These are phyloP conservation scores for Phytopythium montanum DNA, from an alignment of 352 stramenopile genomes.

Conservation along the genomic window DNA sequence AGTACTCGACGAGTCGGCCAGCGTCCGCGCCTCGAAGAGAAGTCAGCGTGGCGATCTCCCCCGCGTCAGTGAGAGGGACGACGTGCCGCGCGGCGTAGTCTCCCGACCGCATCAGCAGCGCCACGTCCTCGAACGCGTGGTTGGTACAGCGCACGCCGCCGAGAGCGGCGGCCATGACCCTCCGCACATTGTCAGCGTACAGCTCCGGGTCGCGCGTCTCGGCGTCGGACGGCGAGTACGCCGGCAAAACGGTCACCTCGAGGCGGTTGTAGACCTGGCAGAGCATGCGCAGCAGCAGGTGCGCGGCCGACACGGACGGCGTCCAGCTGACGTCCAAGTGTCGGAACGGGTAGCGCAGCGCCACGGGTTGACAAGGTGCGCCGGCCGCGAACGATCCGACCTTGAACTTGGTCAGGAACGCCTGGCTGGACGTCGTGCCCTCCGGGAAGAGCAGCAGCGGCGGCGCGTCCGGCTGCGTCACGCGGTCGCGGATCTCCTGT, in stretches of 20 bases:
- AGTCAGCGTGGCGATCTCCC: slow-evolving; percentile 50
- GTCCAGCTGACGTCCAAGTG: slow-evolving; percentile 78
- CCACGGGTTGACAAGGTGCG: slow-evolving; percentile 51
- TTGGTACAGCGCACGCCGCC: slow-evolving; percentile 51
- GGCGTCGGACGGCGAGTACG: slow-evolving; percentile 40
- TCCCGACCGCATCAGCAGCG: slow-evolving; percentile 50
- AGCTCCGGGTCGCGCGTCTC: slow-evolving; percentile 41
- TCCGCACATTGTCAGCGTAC: slow-evolving; percentile 59
- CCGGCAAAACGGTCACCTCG: slow-evolving; percentile 51
- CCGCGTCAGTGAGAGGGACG: slow-evolving; percentile 48
- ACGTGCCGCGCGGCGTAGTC: slow-evolving; percentile 57
- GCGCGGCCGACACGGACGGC: slow-evolving; percentile 42
- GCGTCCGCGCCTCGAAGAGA: slow-evolving; percentile 38
- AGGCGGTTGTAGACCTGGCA: slow-evolving; percentile 70
- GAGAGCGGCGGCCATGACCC: slow-evolving; percentile 48
- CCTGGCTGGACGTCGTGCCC: slow-evolving; percentile 71
- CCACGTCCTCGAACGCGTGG: slow-evolving; percentile 72
- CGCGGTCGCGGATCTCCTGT: slow-evolving; percentile 57
- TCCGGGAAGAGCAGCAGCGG: slow-evolving; percentile 71
- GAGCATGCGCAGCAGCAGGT: slow-evolving; percentile 54
- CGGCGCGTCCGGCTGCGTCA: slow-evolving; percentile 33
- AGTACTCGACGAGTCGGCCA: slow-evolving; percentile 52
- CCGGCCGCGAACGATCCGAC: slow-evolving; percentile 64
- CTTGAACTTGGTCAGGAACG: slow-evolving; percentile 74
- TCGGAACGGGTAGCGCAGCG: slow-evolving; percentile 60